Evolutionary conservation across 2,329 filamentous ascomycete species (phyloP).

Genomic region (Botryotinia calthae): DNA sequence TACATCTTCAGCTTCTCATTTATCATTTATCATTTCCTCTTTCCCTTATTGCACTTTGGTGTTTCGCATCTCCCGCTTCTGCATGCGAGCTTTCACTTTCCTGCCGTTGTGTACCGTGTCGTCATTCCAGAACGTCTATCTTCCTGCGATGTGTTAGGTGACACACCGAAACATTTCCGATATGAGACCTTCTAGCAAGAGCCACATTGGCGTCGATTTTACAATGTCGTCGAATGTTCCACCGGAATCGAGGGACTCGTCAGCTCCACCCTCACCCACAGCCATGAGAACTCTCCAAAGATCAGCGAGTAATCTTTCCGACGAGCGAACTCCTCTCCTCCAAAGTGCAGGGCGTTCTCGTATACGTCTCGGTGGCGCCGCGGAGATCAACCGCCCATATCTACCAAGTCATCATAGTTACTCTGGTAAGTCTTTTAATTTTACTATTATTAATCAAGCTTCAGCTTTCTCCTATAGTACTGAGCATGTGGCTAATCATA

Average conservation of each 20-base stretch:
- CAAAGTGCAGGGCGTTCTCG: constrained; percentile 32
- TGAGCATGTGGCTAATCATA: neutral
- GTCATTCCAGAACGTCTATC: neutral
- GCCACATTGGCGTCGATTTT: constrained; percentile 5
- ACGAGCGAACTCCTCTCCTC: constrained; percentile 36
- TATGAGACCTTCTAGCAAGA: constrained; percentile 18
- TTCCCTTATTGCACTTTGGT: neutral
- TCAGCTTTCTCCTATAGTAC: neutral
- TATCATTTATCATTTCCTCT: constrained; percentile 1
- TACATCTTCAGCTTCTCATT: neutral
- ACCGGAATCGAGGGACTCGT: constrained; percentile 16
- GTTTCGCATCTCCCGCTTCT: neutral
- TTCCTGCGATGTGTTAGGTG: constrained; percentile 19
- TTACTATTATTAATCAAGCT: neutral
- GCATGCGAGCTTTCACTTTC: neutral
- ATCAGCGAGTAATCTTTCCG: constrained; percentile 22
- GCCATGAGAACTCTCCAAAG: constrained; percentile 17
- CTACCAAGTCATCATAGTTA: constrained; percentile 34
- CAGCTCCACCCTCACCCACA: constrained; percentile 20
- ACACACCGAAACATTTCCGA: constrained; percentile 18
- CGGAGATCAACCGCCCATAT: constrained; percentile 26
- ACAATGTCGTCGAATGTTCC: constrained; percentile 18
- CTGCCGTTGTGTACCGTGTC: neutral
- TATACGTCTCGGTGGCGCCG: constrained; percentile 31
- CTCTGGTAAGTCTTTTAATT: constrained; percentile 26